Conservation (phyloP, 2,329 filamentous ascomycete genomes). For the Aspergillus fructus region DNA sequence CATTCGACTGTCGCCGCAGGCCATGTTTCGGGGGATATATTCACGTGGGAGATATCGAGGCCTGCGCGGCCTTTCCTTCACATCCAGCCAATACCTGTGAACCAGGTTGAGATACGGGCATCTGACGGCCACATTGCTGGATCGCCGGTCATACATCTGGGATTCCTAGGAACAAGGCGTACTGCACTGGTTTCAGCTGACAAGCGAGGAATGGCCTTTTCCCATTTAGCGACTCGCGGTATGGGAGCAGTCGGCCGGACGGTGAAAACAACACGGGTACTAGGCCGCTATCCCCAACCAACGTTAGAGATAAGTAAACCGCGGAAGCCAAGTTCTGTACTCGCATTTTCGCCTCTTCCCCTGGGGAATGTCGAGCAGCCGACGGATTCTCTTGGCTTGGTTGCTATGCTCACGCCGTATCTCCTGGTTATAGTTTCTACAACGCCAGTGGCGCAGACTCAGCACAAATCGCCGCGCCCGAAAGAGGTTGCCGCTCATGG, state of each 20-base stretch:
- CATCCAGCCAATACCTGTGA: constrained; percentile 72
- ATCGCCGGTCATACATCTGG: constrained; percentile 81
- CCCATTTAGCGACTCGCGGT: constrained; percentile 88
- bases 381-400: constrained; percentile 84
- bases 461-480: constrained; percentile 87
- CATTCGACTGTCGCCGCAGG: constrained; percentile 89
- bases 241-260: constrained; percentile 80
- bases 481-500: constrained; percentile 90
- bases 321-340: constrained; percentile 88
- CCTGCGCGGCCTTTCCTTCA: constrained; percentile 85
- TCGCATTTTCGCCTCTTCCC: constrained; percentile 86
- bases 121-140: constrained; percentile 79
- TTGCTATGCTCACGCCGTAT: constrained; percentile 94
- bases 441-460: constrained; percentile 91
- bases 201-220: constrained; percentile 95
- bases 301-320: constrained; percentile 62
- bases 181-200: constrained; percentile 95
- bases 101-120: constrained; percentile 64
- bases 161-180: constrained; percentile 88
- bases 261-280: constrained; percentile 84
- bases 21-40: constrained; percentile 86
- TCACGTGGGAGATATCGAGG: constrained; percentile 89
- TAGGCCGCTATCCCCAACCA: constrained; percentile 82
- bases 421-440: constrained; percentile 95
- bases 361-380: constrained; percentile 90